These are phyloP conservation scores for Tetracentron sinense DNA, from an alignment of 164 flowering plant species.

Conservation along the genomic window DNA sequence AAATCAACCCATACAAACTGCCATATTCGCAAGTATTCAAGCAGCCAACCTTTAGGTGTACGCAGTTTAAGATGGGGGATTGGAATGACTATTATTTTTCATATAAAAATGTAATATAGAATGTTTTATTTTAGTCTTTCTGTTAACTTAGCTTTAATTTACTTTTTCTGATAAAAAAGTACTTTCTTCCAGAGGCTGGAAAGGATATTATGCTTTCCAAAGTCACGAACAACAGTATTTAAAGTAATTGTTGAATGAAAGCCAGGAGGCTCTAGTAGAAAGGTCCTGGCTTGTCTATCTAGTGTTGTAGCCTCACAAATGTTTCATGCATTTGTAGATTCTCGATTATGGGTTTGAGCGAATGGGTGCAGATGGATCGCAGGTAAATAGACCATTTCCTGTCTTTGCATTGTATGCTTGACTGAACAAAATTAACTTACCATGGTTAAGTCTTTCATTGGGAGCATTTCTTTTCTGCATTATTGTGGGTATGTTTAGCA, in stretches of 20 bases:
- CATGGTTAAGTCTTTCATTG: background rate
- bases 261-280: background rate
- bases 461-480: background rate
- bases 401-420: background rate
- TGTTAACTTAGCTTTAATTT: background rate
- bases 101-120: too few species aligned
- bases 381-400: slow-evolving; percentile 40
- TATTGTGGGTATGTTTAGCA: background rate
- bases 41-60: too few species aligned
- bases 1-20: background rate
- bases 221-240: background rate
- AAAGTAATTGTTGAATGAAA: background rate
- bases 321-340: slow-evolving; percentile 40
- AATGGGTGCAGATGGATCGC: slow-evolving; percentile 62
- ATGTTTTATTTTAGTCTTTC: too few species aligned
- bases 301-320: background rate
- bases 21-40: too few species aligned
- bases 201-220: background rate
- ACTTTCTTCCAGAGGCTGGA: too few species aligned
- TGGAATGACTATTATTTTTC: too few species aligned
- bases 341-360: slow-evolving; percentile 93
- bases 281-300: background rate
- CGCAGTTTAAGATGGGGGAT: background rate
- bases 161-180: too few species aligned
- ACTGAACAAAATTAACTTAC: too few species aligned